Evolutionary conservation across 2,329 filamentous ascomycete species (phyloP).

Genomic region (Macrophomina phaseolina): DNA sequence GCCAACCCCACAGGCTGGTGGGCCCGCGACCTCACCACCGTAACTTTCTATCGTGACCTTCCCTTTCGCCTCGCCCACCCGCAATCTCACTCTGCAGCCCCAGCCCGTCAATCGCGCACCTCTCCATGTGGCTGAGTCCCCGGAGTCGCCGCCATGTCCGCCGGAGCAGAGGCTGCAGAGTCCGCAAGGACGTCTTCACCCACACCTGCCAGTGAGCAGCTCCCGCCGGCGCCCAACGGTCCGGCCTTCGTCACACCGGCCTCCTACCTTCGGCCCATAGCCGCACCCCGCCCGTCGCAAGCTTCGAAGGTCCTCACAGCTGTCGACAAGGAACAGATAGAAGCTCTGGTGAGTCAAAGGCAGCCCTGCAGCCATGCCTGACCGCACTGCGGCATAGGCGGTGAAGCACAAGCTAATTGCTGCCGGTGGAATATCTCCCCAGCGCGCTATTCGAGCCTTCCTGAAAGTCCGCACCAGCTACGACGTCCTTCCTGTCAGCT

Average conservation of each 20-base stretch:
- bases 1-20: slow-evolving; percentile 26
- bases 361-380: neutral
- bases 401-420: slow-evolving; percentile 10
- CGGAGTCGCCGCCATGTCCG: slow-evolving; percentile 43
- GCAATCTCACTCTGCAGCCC: slow-evolving; percentile 7
- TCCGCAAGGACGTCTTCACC: slow-evolving; percentile 33
- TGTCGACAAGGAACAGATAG: slow-evolving; percentile 77
- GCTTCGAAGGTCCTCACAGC: slow-evolving; percentile 56
- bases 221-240: slow-evolving; percentile 30
- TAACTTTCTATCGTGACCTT: slow-evolving; percentile 28
- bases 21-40: slow-evolving; percentile 26
- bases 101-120: slow-evolving; percentile 8
- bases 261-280: slow-evolving; percentile 42
- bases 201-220: slow-evolving; percentile 36
- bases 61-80: slow-evolving; percentile 12
- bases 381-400: slow-evolving; percentile 13
- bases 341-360: slow-evolving; percentile 70
- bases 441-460: slow-evolving; percentile 94
- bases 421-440: neutral
- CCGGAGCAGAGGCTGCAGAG: slow-evolving; percentile 43
- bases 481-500: slow-evolving; percentile 94
- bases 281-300: slow-evolving; percentile 36
- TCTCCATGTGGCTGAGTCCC: slow-evolving; percentile 45
- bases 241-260: slow-evolving; percentile 45
- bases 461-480: slow-evolving; percentile 96